These are phyloP conservation scores for Dysphania ambrosioides DNA, from an alignment of 148 eudicot species.

Conservation along the genomic window DNA sequence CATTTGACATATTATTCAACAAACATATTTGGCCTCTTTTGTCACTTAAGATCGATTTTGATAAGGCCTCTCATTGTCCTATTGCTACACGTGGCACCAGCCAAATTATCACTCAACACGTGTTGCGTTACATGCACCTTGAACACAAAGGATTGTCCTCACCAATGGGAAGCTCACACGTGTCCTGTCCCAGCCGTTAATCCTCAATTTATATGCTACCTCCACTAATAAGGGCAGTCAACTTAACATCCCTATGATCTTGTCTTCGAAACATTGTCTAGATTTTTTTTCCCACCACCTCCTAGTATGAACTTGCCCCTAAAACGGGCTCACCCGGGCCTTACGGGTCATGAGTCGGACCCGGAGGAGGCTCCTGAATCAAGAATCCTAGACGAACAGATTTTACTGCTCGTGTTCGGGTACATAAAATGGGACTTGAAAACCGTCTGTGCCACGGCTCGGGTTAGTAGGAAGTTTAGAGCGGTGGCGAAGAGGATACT, in stretches of 20 bases:
- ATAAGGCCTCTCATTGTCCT: conserved; percentile 8
- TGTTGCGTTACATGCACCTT: neutral
- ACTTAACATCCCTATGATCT: too few relatives aligned
- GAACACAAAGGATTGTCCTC: neutral
- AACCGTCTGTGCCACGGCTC: conserved; percentile 41
- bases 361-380: conserved; percentile 18
- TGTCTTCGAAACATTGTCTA: neutral
- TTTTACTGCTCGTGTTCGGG: conserved; percentile 51
- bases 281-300: neutral
- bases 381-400: conserved; percentile 52
- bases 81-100: conserved; percentile 24
- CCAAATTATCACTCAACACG: conserved; percentile 15
- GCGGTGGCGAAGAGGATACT: conserved; percentile 63
- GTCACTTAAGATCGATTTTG: neutral
- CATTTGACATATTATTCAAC: neutral
- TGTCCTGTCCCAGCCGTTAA: neutral
- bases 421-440: conserved; percentile 64
- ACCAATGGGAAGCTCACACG: conserved; percentile 18
- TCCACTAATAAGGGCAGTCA: too few relatives aligned
- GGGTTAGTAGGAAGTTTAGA: conserved; percentile 50
- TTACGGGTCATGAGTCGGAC: conserved; percentile 21
- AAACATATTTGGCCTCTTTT: neutral
- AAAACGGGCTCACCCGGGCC: conserved; percentile 22
- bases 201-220: neutral
- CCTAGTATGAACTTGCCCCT: neutral